These are phyloP conservation scores for sunflower (Helianthus annuus) DNA, from an alignment of 129 eudicot species.

Conservation along the genomic window DNA sequence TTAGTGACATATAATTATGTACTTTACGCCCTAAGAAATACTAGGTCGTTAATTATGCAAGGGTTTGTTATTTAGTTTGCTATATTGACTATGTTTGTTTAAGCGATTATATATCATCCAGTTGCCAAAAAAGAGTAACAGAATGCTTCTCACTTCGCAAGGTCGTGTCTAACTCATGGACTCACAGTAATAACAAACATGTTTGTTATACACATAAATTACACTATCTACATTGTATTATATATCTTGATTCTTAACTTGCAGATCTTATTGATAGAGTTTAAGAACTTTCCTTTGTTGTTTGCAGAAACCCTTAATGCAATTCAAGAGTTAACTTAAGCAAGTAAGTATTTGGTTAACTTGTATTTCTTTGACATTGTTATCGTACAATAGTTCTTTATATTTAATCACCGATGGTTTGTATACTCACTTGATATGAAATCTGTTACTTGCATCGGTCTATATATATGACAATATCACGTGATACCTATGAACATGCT, in stretches of 20 bases:
- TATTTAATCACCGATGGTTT: background rate
- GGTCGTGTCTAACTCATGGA: background rate
- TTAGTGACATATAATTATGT: too few relatives aligned
- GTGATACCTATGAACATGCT: slow-evolving; percentile 92
- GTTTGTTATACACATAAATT: too few relatives aligned
- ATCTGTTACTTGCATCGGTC: background rate
- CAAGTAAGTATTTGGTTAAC: slow-evolving; percentile 59
- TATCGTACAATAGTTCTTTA: too few relatives aligned
- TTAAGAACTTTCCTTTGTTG: slow-evolving; percentile 83
- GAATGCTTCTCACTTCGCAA: background rate
- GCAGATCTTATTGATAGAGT: slow-evolving; percentile 52
- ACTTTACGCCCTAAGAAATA: background rate
- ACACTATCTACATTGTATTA: background rate
- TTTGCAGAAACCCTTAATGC: slow-evolving; percentile 76
- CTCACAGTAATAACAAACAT: too few relatives aligned
- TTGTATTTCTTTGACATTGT: background rate
- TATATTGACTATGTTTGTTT: background rate
- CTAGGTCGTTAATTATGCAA: background rate
- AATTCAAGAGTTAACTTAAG: slow-evolving; percentile 64
- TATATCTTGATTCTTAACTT: background rate
- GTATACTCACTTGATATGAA: background rate
- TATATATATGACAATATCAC: slow-evolving; percentile 39
- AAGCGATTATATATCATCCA: background rate
- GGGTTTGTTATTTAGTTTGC: background rate
- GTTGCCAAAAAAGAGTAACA: background rate